phyloP scores from a whole-genome alignment of 2,329 filamentous ascomycete species.

The Talaromyces sp. region DNA sequence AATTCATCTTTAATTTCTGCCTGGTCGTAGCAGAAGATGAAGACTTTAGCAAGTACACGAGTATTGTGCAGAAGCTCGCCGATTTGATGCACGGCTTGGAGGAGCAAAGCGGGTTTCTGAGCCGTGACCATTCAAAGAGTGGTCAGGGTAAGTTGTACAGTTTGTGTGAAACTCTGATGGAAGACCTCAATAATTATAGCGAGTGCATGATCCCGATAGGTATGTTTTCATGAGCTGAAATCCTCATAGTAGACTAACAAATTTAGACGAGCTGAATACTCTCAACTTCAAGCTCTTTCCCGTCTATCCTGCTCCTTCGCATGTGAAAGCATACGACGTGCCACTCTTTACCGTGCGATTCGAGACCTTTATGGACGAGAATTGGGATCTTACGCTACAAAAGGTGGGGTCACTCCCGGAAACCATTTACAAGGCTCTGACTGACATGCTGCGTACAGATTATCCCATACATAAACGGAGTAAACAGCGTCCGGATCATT shows the following conservation, averaged over 20 bases:
- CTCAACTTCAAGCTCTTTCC: slow-evolving; percentile 96
- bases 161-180: slow-evolving; percentile 80
- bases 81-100: slow-evolving; percentile 84
- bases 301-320: slow-evolving; percentile 68
- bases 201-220: slow-evolving; percentile 98
- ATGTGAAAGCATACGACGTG: slow-evolving; percentile 84
- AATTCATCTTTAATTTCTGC: slow-evolving; percentile 98
- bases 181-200: slow-evolving; percentile 93
- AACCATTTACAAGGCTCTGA: neutral
- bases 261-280: slow-evolving; percentile 79
- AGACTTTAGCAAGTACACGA: slow-evolving; percentile 75
- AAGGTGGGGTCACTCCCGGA: slow-evolving; percentile 26
- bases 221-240: slow-evolving; percentile 36
- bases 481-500: slow-evolving; percentile 84
- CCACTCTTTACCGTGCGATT: slow-evolving; percentile 66
- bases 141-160: slow-evolving; percentile 54
- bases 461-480: slow-evolving; percentile 81
- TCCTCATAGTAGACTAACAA: slow-evolving; percentile 7
- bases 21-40: slow-evolving; percentile 67
- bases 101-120: slow-evolving; percentile 79
- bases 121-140: slow-evolving; percentile 40
- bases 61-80: slow-evolving; percentile 80
- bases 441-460: slow-evolving; percentile 45
- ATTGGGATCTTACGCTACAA: slow-evolving; percentile 53
- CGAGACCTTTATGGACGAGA: slow-evolving; percentile 49